Conservation (phyloP, 768 basidiomycete species). For the Jaapia argillacea region DNA sequence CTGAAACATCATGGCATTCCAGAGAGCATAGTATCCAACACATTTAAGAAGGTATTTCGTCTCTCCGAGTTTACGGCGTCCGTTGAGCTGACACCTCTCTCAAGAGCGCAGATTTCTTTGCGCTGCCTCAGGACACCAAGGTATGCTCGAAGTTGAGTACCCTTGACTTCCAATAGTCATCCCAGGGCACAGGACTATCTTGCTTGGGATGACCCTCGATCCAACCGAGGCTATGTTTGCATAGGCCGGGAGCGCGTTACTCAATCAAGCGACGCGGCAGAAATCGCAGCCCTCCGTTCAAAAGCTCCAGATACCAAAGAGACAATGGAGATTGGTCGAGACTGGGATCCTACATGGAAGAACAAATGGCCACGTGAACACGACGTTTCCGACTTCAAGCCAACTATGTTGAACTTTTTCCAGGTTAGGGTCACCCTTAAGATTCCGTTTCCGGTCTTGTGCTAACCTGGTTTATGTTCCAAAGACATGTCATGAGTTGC, state of each 20-base stretch:
- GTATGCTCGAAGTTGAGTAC: slow-evolving; percentile 18
- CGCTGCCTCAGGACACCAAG: slow-evolving; percentile 51
- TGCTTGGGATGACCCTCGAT: slow-evolving; percentile 78
- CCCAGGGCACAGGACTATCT: slow-evolving; percentile 37
- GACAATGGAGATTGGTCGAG: slow-evolving; percentile 82
- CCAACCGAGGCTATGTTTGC: slow-evolving; percentile 78
- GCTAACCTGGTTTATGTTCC: slow-evolving; percentile 1
- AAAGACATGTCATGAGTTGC: slow-evolving; percentile 68
- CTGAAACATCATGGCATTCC: slow-evolving; percentile 66
- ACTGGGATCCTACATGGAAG: slow-evolving; percentile 69
- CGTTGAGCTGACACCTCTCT: neutral
- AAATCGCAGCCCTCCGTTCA: slow-evolving; percentile 65
- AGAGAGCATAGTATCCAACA: slow-evolving; percentile 39
- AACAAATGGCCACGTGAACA: slow-evolving; percentile 72
- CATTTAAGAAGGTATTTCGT: slow-evolving; percentile 51
- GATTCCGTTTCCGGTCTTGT: no score
- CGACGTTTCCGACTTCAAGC: slow-evolving; percentile 57
- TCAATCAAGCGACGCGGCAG: slow-evolving; percentile 54
- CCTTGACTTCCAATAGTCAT: neutral
- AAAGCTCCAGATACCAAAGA: slow-evolving; percentile 80
- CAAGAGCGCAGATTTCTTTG: slow-evolving; percentile 71
- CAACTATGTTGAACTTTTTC: slow-evolving; percentile 69
- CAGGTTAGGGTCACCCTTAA: slow-evolving; percentile 35
- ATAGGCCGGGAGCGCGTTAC: slow-evolving; percentile 79
- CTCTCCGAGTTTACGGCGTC: neutral